Evolutionary conservation across 305 asterid species (phyloP), one percentile per base, ranked within the genome.

Genomic region (Fraxinus floribunda): DNA sequence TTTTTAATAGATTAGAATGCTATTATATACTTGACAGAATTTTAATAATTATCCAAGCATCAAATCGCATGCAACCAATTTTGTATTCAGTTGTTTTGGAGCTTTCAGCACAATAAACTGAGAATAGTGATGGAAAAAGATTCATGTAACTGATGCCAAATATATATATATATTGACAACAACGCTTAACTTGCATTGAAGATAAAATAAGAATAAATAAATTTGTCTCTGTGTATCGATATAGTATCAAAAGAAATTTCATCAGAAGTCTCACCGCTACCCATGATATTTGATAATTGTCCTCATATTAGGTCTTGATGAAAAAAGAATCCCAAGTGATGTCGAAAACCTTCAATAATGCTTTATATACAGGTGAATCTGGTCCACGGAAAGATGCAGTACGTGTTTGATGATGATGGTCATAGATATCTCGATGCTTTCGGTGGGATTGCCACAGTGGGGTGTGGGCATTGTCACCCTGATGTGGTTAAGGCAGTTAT

Each of bases 391-490:
- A 95, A 91, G 94, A 92, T 89, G 97, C 98, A 92, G 46, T 95
- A 93, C 86, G 81, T 95, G 90, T 93, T 87, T 70, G 98, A 95
- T 29, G 97, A 90, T 57, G 86, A 80, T 1, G 98, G 98, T 0
- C 89, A 94, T 11, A 83, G 98, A 86, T 93, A 91, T 80, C 90
- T 95, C 1, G 98, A 95, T 41, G 92, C 91, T 0, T 93, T 95
- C 72, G 97, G 95, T 4, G 97, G 98, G 74, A 95, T 95, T 38
- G 98, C 97, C 52, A 92, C 97, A 5, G 97, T 95, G 26, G 85
- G 89, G 38, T 93, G 98, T 86, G 98, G 98, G 13, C 98, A 93
- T 78, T 95, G 98, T 84, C 97, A 95, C 88, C 98, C 98, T 80
- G 95, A 93, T 24, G 94, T 95, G 24, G 94, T 93, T 3, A 85